Conservation (phyloP, 2,329 filamentous ascomycete species). For the Periconia digitata region DNA sequence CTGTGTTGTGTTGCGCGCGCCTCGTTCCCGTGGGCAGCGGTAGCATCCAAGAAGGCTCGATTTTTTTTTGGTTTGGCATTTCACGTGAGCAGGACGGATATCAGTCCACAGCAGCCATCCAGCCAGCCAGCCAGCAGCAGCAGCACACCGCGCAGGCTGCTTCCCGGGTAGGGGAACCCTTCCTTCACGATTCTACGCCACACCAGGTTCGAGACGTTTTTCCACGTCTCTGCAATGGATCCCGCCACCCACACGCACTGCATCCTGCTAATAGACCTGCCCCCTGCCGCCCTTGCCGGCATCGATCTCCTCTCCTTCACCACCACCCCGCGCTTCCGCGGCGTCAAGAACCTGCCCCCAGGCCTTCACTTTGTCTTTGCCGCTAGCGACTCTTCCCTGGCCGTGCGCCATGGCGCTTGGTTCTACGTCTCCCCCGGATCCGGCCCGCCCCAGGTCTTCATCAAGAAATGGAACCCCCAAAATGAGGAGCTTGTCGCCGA, state of each 20-base stretch:
- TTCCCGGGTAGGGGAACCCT: conserved; percentile 5
- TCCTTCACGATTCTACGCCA: conserved; percentile 38
- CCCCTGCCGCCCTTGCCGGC: conserved; percentile 53
- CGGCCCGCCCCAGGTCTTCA: conserved; percentile 47
- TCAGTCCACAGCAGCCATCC: too few relatives aligned
- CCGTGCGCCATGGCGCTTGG: conserved; percentile 64
- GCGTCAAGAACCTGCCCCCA: conserved; percentile 59
- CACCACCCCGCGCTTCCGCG: conserved; percentile 61
- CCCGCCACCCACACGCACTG: conserved; percentile 37
- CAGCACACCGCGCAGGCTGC: not conserved
- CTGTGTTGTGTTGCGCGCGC: too few relatives aligned
- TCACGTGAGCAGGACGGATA: too few relatives aligned
- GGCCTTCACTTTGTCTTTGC: conserved; percentile 66
- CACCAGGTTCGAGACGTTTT: conserved; percentile 37
- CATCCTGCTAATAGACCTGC: conserved; percentile 48
- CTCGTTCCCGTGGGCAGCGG: too few relatives aligned
- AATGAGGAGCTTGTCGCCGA: conserved; percentile 51
- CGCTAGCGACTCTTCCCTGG: conserved; percentile 59
- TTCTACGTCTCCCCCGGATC: conserved; percentile 53
- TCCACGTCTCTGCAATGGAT: conserved; percentile 37
- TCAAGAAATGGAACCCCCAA: conserved; percentile 59
- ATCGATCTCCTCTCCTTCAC: conserved; percentile 64
- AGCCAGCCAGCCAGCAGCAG: too few relatives aligned
- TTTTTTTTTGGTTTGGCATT: too few relatives aligned
- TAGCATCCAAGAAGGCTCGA: too few relatives aligned